phyloP scores from a whole-genome alignment of 2,329 filamentous ascomycete species.

The Botrytis galanthina region DNA sequence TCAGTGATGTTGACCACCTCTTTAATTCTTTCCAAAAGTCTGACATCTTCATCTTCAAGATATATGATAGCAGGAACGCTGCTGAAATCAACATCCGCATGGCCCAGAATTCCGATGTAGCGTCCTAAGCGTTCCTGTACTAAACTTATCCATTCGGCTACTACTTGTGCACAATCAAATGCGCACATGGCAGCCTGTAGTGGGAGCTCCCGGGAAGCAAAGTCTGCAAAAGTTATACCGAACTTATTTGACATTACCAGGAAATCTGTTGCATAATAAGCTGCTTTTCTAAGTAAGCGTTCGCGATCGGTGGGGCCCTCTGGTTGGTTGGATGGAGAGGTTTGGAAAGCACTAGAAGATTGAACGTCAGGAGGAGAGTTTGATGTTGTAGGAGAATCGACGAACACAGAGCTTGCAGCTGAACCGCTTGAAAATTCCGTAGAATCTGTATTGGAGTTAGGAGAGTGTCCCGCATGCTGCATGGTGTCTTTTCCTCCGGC shows the following conservation, averaged over 20 bases:
- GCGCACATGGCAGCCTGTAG: slow-evolving; percentile 89
- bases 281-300: slow-evolving; percentile 87
- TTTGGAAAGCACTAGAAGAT: slow-evolving; percentile 25
- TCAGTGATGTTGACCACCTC: slow-evolving; percentile 76
- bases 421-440: slow-evolving; percentile 38
- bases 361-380: slow-evolving; percentile 46
- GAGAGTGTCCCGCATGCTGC: slow-evolving; percentile 66
- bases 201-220: slow-evolving; percentile 79
- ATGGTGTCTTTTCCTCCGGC: slow-evolving; percentile 73
- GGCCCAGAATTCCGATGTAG: slow-evolving; percentile 82
- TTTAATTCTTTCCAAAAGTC: slow-evolving; percentile 77
- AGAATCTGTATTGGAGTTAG: slow-evolving; percentile 44
- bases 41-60: slow-evolving; percentile 86
- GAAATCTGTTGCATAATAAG: slow-evolving; percentile 90
- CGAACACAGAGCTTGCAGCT: slow-evolving; percentile 45
- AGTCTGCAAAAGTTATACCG: slow-evolving; percentile 80
- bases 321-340: slow-evolving; percentile 33
- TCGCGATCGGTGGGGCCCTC: slow-evolving; percentile 69
- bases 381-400: slow-evolving; percentile 53
- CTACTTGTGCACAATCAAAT: slow-evolving; percentile 89
- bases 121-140: slow-evolving; percentile 91
- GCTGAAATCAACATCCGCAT: slow-evolving; percentile 73
- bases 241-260: slow-evolving; percentile 84
- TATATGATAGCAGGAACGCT: slow-evolving; percentile 87
- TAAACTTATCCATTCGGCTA: slow-evolving; percentile 91